phyloP scores from a whole-genome alignment of 2,329 filamentous ascomycete species.

The Hypoxylon sp. region DNA sequence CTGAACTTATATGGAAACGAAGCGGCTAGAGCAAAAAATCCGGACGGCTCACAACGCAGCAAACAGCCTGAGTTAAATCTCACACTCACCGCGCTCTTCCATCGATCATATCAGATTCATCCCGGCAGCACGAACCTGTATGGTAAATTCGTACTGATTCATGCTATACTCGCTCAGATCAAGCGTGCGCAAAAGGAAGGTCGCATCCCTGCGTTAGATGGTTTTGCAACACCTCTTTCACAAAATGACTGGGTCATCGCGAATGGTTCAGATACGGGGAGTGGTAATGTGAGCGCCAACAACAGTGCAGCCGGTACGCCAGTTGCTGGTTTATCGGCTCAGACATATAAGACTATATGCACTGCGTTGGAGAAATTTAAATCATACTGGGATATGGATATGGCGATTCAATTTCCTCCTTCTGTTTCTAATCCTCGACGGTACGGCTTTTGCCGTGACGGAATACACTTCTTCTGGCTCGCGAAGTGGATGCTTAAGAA shows the following conservation, averaged over 20 bases:
- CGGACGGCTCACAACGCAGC: constrained; percentile 72
- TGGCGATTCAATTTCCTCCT: constrained; percentile 75
- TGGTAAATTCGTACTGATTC: constrained; percentile 81
- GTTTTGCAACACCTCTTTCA: constrained; percentile 69
- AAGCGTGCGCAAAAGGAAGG: constrained; percentile 61
- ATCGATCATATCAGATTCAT: constrained; percentile 71
- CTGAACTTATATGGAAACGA: constrained; percentile 73
- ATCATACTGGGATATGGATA: constrained; percentile 78
- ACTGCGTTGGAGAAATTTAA: constrained; percentile 81
- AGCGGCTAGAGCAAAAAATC: constrained; percentile 69
- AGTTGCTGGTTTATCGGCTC: constrained; percentile 61
- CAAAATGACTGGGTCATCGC: constrained; percentile 71
- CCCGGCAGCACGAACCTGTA: constrained; percentile 78
- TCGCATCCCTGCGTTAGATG: constrained; percentile 54
- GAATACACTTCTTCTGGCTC: constrained; percentile 80
- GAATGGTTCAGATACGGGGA: constrained; percentile 58
- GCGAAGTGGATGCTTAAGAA: constrained; percentile 76
- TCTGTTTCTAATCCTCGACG: constrained; percentile 68
- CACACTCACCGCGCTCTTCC: constrained; percentile 73
- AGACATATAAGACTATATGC: constrained; percentile 64
- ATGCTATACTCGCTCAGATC: constrained; percentile 76
- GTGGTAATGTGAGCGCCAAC: constrained; percentile 61
- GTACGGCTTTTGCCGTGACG: constrained; percentile 79
- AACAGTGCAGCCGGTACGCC: constrained; percentile 64
- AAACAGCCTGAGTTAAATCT: constrained; percentile 76